Evolutionary conservation across 768 basidiomycete species (phyloP).

Genomic region (Harrya chromipes): DNA sequence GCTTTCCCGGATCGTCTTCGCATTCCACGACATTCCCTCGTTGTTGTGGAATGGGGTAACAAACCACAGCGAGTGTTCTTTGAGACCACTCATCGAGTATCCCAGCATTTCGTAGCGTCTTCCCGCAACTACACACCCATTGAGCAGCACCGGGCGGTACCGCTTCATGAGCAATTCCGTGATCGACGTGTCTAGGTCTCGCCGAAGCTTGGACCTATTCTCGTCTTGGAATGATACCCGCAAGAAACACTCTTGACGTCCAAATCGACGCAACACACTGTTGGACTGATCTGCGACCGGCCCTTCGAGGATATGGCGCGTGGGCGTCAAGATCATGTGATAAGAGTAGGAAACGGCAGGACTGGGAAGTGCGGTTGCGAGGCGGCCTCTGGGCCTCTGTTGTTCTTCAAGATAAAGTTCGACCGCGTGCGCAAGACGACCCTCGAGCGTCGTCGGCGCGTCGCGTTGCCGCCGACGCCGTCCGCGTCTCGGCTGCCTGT

Average conservation of each 20-base stretch:
- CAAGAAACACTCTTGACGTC: conserved; percentile 41
- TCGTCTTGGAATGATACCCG: conserved; percentile 51
- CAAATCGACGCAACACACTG: conserved; percentile 36
- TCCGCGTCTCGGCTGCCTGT: background rate
- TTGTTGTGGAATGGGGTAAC: conserved; percentile 40
- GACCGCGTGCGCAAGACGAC: conserved; percentile 15
- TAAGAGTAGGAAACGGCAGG: conserved; percentile 31
- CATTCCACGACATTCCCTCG: conserved; percentile 21
- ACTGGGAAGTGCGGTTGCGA: conserved; percentile 18
- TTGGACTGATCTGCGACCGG: conserved; percentile 39
- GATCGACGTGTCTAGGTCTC: conserved; percentile 32
- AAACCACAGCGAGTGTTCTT: conserved; percentile 49
- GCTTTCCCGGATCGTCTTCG: conserved; percentile 29
- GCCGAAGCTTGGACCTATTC: conserved; percentile 35
- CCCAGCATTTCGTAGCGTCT: conserved; percentile 45
- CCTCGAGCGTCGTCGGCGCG: conserved; percentile 9
- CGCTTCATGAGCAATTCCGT: conserved; percentile 30
- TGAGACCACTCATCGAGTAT: conserved; percentile 52
- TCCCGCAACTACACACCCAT: conserved; percentile 41
- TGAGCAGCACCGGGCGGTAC: conserved; percentile 33
- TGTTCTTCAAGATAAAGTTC: conserved; percentile 23
- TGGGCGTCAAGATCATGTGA: conserved; percentile 40
- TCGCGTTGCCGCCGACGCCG: background rate
- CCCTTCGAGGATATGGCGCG: conserved; percentile 37
- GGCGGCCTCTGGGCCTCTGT: conserved; percentile 21